Evolutionary conservation across 2,329 filamentous ascomycete genomes (phyloP).

Genomic region (Pseudogymnoascus verrucosus): DNA sequence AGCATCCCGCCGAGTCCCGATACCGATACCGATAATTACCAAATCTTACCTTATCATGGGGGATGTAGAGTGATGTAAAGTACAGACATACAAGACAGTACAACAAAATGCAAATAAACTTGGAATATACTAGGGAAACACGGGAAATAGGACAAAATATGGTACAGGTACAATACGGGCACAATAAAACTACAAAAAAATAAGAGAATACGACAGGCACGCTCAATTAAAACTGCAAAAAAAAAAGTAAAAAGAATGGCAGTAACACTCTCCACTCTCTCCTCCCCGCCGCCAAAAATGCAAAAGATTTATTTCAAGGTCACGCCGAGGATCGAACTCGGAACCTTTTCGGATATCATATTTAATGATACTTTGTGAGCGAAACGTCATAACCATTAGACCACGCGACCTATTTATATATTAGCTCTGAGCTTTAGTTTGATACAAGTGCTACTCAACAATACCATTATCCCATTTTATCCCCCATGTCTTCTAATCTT

Average conservation of each 20-base stretch:
- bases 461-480: too few species aligned
- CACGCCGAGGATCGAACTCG: slow-evolving; percentile 1
- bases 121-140: too few species aligned
- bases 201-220: neutral
- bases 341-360: slow-evolving; percentile 3
- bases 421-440: neutral
- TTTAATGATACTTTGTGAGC: neutral
- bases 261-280: neutral
- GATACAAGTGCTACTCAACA: neutral
- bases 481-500: too few species aligned
- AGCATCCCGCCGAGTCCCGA: neutral
- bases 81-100: too few species aligned
- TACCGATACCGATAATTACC: neutral
- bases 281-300: neutral
- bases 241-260: too few species aligned
- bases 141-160: neutral
- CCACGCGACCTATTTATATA: neutral
- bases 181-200: neutral
- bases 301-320: neutral
- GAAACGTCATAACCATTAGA: slow-evolving; percentile 3
- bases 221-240: too few species aligned
- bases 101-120: too few species aligned
- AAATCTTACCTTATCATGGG: neutral
- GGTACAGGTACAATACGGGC: neutral
- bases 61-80: neutral